Conservation (phyloP, 75 land plant species). For the Chamaecyparis obtusa region DNA sequence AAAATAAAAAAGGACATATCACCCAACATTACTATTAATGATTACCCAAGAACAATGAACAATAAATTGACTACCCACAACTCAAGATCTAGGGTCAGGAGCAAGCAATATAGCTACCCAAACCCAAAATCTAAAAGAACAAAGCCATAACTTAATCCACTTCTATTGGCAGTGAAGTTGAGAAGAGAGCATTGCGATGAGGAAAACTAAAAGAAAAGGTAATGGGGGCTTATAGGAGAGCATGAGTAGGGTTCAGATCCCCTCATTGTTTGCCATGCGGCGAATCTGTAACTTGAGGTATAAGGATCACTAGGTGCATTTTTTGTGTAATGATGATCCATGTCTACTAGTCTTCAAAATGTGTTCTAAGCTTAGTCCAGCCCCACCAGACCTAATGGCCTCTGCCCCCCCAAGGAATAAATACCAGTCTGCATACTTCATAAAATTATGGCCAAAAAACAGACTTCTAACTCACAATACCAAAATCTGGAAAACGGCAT, state of each 20-base stretch:
- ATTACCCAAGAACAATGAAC: not conserved
- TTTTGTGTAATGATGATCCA: not conserved
- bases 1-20: not conserved
- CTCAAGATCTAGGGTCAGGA: not conserved
- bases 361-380: not conserved
- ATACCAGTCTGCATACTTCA: not conserved
- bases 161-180: not conserved
- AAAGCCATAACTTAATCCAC: not conserved
- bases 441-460: not conserved
- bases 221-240: not conserved
- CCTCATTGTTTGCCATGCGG: too few relatives aligned
- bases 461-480: not conserved
- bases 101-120: not conserved
- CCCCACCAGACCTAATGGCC: not conserved
- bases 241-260: not conserved
- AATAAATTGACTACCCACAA: not conserved
- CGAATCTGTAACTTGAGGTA: not conserved
- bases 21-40: not conserved
- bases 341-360: not conserved
- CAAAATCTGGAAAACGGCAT: too few relatives aligned
- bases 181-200: not conserved
- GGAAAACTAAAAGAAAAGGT: not conserved
- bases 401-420: not conserved
- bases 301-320: not conserved
- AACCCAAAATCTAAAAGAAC: not conserved